Base-by-base conservation (phyloP, 352 stramenopile species). In the Phytopythium boreale region DNA sequence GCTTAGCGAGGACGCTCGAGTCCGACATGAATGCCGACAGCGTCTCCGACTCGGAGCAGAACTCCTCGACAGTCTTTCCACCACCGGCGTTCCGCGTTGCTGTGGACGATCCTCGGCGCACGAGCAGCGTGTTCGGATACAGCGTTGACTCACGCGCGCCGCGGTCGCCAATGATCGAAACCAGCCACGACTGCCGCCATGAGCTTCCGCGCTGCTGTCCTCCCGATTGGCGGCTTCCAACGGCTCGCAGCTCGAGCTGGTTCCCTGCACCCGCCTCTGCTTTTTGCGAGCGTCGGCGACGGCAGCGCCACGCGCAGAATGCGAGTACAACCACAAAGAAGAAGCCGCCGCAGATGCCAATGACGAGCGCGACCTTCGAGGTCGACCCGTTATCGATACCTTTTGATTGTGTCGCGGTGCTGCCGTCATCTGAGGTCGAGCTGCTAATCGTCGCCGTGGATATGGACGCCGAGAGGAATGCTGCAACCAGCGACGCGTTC, bases 1-100 rank as follows among this genome's bases (percentile, higher is more conserved):
- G 72, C 52, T 82, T 85, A 7, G 74, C 72, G 20, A 84, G 65
- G 2, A 90, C 64, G 36, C 68, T 51, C 15, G 79, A 68, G 53
- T 92, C 78, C n/a, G 74, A 66, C 39, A 89, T 61, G 36, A 92
- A 90, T 0, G 60, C 61, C 0, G 67, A 74, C 53, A 93, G 69
- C 26, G 62, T 56, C n/a, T 82, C 66, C 0, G 84, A 93, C 44
- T 91, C 84, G 29, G 73, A 74, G 50, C 77, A 87, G 51, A 84
- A 89, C 26, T 88, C 84, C 31, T 82, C 80, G 24, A 82, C 63
- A 10, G 69, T 75, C 57, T 88, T 85, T 36, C 70, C 73, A 41
- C 76, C 70, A 22, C 43, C 59, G 44, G 59, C 63, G 27, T 46
- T 36, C 29, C 22, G 50, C 10, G 34, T 39, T 14, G 34, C 34